phyloP scores from a whole-genome alignment of 768 basidiomycete genomes.

The Leccinum olivaceopallidum region DNA sequence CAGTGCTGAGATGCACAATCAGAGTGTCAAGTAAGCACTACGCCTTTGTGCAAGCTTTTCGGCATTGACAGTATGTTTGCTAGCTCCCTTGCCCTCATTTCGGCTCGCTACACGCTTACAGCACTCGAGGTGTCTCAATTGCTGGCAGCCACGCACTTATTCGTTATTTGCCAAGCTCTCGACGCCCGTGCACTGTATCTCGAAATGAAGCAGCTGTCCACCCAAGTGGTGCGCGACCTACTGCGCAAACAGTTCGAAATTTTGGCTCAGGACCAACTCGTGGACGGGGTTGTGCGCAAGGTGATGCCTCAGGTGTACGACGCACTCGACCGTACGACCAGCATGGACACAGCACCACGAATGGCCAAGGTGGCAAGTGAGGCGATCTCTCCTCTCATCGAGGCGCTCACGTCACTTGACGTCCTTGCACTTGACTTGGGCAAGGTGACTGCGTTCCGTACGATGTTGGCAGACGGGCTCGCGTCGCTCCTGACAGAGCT shows the following conservation, averaged over 20 bases:
- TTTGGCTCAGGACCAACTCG: conserved; percentile 10
- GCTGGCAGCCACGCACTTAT: conserved; percentile 73
- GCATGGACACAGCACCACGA: conserved; percentile 67
- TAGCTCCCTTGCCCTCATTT: conserved; percentile 82
- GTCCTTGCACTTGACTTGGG: conserved; percentile 18
- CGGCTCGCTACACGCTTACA: conserved; percentile 75
- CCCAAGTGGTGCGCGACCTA: conserved; percentile 23
- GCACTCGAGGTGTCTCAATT: conserved; percentile 78
- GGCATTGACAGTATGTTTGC: not conserved
- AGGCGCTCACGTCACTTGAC: conserved; percentile 31
- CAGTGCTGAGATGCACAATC: conserved; percentile 91
- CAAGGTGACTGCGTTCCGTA: conserved; percentile 27
- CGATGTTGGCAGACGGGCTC: conserved; percentile 16
- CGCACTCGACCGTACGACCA: conserved; percentile 63
- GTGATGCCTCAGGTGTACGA: conserved; percentile 45
- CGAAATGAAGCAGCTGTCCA: conserved; percentile 49
- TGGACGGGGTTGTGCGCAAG: conserved; percentile 25
- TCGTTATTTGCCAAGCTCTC: conserved; percentile 78
- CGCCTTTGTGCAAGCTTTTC: not conserved
- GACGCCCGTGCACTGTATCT: conserved; percentile 77
- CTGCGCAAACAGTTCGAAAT: conserved; percentile 15
- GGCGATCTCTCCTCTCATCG: conserved; percentile 60
- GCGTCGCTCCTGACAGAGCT: conserved; percentile 27
- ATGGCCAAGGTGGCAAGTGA: conserved; percentile 73
- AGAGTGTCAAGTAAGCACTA: conserved; percentile 76